Conservation (phyloP, 306 rosid genomes). For the Begonia fuchsioides region DNA sequence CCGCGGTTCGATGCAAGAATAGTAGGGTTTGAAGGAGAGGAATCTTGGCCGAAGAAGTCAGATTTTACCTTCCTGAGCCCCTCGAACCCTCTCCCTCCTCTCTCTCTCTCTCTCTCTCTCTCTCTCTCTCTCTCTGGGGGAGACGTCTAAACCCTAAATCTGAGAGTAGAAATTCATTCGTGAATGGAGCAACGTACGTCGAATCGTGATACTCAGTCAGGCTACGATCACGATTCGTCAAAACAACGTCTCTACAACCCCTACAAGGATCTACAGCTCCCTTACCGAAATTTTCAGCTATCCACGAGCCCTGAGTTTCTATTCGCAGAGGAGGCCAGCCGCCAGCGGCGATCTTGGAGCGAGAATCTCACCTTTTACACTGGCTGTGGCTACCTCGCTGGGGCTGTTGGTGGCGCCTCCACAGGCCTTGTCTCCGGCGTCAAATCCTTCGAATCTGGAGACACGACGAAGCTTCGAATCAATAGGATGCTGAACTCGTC, state of each 20-base stretch:
- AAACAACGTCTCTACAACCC: slow-evolving; percentile 72
- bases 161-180: slow-evolving; percentile 16
- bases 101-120: not conserved
- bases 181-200: slow-evolving; percentile 46
- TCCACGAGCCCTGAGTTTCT: slow-evolving; percentile 84
- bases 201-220: slow-evolving; percentile 27
- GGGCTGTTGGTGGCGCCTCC: slow-evolving; percentile 58
- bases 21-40: not conserved
- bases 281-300: slow-evolving; percentile 55
- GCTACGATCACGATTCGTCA: slow-evolving; percentile 16
- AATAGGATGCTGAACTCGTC: slow-evolving; percentile 72
- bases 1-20: too few species aligned
- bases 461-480: slow-evolving; percentile 58
- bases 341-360: slow-evolving; percentile 85
- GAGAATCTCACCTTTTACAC: slow-evolving; percentile 87
- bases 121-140: not conserved
- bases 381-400: slow-evolving; percentile 72
- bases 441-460: slow-evolving; percentile 72
- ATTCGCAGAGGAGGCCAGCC: slow-evolving; percentile 77
- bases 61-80: not conserved
- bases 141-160: slow-evolving; percentile 20
- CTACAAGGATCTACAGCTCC: slow-evolving; percentile 73
- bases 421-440: slow-evolving; percentile 50
- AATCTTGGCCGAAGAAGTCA: slow-evolving; percentile 1
- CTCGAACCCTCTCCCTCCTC: too few species aligned